Evolutionary conservation across 352 stramenopile genomes (phyloP).

Genomic region (Phytophthora fragariae): DNA sequence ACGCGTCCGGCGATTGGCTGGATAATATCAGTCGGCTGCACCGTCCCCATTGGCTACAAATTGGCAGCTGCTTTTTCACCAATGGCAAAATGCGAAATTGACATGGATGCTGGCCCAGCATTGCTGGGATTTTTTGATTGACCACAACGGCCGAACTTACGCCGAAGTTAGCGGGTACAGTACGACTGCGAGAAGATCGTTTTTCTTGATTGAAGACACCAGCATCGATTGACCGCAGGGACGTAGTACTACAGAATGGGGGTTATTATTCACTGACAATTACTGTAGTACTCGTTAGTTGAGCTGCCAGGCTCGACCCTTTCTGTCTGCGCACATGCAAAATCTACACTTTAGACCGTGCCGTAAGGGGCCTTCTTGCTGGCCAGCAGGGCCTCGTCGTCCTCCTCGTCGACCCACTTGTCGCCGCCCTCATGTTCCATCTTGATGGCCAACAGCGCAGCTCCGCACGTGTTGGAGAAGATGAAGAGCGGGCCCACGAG

Average conservation of each 20-base stretch:
- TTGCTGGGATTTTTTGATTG: no score
- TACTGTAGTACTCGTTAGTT: background rate
- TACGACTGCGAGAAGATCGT: background rate
- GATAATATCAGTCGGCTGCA: background rate
- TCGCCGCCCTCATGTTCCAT: conserved; percentile 56
- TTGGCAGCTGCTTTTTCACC: background rate
- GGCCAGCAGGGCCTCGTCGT: conserved; percentile 29
- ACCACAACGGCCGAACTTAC: no score
- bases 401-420: conserved; percentile 37
- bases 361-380: conserved; percentile 33
- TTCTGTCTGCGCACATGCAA: background rate
- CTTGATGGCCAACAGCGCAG: conserved; percentile 60
- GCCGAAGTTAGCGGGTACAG: no score
- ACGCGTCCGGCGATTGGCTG: background rate
- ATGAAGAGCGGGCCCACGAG: conserved; percentile 60
- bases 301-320: background rate
- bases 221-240: no score
- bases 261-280: background rate
- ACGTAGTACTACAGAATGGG: background rate
- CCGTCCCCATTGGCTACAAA: background rate
- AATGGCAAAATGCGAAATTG: background rate
- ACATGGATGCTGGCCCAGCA: no score
- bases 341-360: conserved; percentile 27
- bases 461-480: conserved; percentile 73
- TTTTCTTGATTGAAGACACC: background rate